phyloP scores from a whole-genome alignment of 1,139 yeast species.

The Blastobotrys arbuscula region DNA sequence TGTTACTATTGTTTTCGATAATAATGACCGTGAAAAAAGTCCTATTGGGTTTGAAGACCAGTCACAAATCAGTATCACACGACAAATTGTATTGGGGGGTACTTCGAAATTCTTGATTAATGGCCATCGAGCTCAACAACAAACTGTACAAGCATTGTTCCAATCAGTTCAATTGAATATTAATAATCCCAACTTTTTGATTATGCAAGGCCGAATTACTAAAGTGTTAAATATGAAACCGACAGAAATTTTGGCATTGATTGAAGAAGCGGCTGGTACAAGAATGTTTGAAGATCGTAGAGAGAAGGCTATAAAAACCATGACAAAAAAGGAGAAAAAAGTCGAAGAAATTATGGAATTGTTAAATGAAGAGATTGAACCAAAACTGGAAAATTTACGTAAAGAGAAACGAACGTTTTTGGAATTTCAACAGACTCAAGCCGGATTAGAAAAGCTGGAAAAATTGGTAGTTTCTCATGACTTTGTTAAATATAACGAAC shows the following conservation, averaged over 20 bases:
- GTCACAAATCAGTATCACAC: conserved; percentile 79
- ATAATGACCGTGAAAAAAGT: conserved; percentile 63
- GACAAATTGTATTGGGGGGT: conserved; percentile 90
- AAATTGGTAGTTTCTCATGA: conserved; percentile 77
- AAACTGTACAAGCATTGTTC: conserved; percentile 80
- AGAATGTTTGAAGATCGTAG: conserved; percentile 91
- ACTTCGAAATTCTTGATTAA: conserved; percentile 87
- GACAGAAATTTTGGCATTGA: conserved; percentile 75
- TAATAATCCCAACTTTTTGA: conserved; percentile 92
- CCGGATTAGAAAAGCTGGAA: conserved; percentile 70
- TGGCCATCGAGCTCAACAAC: conserved; percentile 96
- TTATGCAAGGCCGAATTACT: conserved; percentile 98
- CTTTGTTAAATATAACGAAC: conserved; percentile 42
- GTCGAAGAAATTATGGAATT: conserved; percentile 69
- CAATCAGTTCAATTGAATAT: conserved; percentile 94
- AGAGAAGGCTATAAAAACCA: conserved; percentile 85
- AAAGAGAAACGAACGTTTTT: conserved; percentile 75
- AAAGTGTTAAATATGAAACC: conserved; percentile 97
- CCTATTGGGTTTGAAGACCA: conserved; percentile 86
- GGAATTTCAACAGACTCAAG: conserved; percentile 80
- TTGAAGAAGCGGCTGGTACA: conserved; percentile 98
- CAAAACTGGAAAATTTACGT: conserved; percentile 76
- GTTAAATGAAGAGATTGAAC: conserved; percentile 83
- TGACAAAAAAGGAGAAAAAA: conserved; percentile 85
- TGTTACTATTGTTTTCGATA: conserved; percentile 93